Evolutionary conservation across 2,329 filamentous ascomycete species (phyloP).

Genomic region (Pseudogymnoascus sp.): DNA sequence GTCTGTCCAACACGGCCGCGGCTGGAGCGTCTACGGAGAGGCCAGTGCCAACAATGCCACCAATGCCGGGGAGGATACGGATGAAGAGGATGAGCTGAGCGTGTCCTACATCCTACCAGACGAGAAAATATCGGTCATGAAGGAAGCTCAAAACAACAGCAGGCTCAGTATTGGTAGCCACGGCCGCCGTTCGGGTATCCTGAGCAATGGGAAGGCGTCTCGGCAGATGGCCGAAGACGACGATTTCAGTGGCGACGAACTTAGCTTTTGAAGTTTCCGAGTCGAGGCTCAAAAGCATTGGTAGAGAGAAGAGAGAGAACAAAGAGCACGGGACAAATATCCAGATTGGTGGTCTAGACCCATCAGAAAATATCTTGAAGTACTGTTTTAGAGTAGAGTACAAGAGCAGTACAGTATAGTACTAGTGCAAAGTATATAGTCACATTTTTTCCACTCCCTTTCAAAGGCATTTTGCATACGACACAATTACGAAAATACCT

Average conservation of each 20-base stretch:
- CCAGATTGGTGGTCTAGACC: not conserved
- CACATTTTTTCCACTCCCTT: not conserved
- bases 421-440: not conserved
- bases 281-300: not conserved
- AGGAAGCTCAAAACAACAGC: not conserved
- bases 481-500: slow-evolving; percentile 4
- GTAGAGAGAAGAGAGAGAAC: not conserved
- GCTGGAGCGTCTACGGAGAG: slow-evolving; percentile 6
- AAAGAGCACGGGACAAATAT: not conserved
- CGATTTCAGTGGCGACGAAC: slow-evolving; percentile 2
- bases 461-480: not conserved
- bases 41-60: not conserved
- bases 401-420: not conserved
- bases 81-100: slow-evolving; percentile 2
- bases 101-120: not conserved
- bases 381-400: not conserved
- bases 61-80: not conserved
- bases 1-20: not conserved
- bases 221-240: not conserved
- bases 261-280: not conserved
- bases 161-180: not conserved
- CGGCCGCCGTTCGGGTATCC: not conserved
- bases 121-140: not conserved
- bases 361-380: not conserved
- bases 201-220: not conserved